Percentiles rank a stretch among this genome's conserved stretches.
phyloP scores from a whole-genome alignment of 2,329 filamentous ascomycete species.

The Epichloe amarillans region DNA sequence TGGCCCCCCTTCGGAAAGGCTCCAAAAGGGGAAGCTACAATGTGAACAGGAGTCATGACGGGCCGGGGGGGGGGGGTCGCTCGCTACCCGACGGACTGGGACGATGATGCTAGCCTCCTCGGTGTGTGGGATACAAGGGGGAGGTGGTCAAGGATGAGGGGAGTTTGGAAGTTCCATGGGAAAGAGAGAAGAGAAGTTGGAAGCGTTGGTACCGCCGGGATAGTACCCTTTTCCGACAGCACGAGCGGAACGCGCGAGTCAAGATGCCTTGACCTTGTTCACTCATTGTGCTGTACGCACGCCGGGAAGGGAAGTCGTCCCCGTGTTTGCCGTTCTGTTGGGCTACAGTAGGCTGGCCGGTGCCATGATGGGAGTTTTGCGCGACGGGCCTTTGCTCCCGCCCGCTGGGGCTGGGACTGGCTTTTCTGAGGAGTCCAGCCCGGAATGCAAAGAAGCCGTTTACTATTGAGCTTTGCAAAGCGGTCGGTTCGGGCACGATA shows the following conservation, averaged over 20 bases:
- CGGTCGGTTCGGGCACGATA: background rate
- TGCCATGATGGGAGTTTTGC: background rate
- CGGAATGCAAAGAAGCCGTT: background rate
- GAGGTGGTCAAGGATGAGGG: too few relatives aligned
- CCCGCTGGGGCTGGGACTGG: conserved; percentile 1
- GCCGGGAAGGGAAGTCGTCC: too few relatives aligned
- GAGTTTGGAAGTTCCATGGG: too few relatives aligned
- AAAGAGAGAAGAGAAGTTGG: too few relatives aligned
- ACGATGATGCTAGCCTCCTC: background rate
- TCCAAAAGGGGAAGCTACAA: background rate
- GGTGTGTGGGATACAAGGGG: too few relatives aligned
- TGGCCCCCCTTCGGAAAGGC: background rate
- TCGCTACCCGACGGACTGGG: background rate
- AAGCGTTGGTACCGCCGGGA: too few relatives aligned
- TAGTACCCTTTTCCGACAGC: too few relatives aligned
- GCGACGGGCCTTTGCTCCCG: conserved; percentile 9
- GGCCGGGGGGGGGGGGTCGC: too few relatives aligned
- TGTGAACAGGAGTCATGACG: background rate
- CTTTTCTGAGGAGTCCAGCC: background rate
- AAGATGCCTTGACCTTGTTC: background rate
- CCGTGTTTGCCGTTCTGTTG: too few relatives aligned
- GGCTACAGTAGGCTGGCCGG: too few relatives aligned
- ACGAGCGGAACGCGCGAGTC: background rate
- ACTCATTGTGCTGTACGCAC: background rate
- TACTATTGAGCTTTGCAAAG: background rate